Conservation (phyloP, 306 rosid genomes). For the Casuarina cunninghamiana region DNA sequence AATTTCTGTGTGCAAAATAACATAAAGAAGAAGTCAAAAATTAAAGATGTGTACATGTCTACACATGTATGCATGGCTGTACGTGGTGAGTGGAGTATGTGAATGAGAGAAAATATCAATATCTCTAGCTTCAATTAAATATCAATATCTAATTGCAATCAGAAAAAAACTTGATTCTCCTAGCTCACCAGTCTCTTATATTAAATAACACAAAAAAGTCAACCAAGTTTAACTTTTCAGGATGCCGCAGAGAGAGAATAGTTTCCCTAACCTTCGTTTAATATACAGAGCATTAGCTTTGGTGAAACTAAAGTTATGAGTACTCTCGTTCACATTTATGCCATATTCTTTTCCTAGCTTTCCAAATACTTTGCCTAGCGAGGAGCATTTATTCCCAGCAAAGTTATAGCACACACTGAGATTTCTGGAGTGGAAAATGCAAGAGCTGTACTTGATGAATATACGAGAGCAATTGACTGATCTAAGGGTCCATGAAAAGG, state of each 20-base stretch:
- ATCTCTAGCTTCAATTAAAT: not conserved
- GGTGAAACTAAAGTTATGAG: not conserved
- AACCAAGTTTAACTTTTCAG: not conserved
- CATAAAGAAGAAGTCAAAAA: not conserved
- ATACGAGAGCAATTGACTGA: not conserved
- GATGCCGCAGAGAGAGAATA: not conserved
- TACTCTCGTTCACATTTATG: not conserved
- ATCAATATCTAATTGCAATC: not conserved
- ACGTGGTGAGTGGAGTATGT: not conserved
- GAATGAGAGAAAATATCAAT: not conserved
- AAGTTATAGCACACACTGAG: not conserved
- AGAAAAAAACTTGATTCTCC: not conserved
- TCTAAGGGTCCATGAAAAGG: not conserved
- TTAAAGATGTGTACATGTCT: not conserved
- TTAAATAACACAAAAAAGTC: not conserved
- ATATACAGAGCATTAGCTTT: not conserved
- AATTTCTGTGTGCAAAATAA: not conserved
- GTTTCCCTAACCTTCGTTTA: not conserved
- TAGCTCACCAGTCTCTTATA: not conserved
- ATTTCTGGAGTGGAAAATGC: not conserved
- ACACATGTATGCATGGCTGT: not conserved
- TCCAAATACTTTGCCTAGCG: not conserved
- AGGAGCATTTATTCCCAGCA: not conserved
- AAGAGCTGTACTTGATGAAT: not conserved
- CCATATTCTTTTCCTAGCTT: not conserved